Conservation (phyloP, 2,329 filamentous ascomycete genomes). For the Alternaria rosae region DNA sequence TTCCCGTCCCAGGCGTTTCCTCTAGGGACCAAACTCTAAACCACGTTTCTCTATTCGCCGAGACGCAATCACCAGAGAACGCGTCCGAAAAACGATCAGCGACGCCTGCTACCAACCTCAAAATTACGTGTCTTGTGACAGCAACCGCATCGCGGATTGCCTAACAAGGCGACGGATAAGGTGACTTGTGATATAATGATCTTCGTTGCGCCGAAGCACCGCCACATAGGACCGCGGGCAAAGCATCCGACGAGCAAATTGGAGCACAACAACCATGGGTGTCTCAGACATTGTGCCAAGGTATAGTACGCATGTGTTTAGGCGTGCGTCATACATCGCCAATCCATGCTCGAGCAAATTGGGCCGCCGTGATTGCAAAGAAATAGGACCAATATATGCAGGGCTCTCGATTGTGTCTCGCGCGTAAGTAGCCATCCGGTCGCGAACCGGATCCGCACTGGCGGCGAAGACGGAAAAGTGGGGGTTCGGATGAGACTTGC, state of each 20-base stretch:
- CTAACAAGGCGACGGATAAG: not conserved
- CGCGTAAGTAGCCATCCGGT: slow-evolving; percentile 1
- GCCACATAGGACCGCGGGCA: slow-evolving; percentile 4
- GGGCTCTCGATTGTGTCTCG: slow-evolving; percentile 3
- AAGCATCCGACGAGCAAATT: slow-evolving; percentile 1
- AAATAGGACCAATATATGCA: slow-evolving; percentile 6
- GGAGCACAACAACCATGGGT: not conserved
- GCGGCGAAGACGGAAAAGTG: slow-evolving; percentile 9
- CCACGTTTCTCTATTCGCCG: slow-evolving; percentile 6
- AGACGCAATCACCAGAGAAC: not conserved
- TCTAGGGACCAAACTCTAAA: slow-evolving; percentile 13
- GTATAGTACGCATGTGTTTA: not conserved
- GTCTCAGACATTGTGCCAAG: not conserved
- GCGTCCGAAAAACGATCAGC: not conserved
- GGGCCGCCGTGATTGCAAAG: slow-evolving; percentile 1
- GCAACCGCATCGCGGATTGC: not conserved
- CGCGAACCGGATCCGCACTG: slow-evolving; percentile 17
- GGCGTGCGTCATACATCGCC: not conserved
- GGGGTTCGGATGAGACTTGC: not conserved
- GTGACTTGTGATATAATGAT: slow-evolving; percentile 5
- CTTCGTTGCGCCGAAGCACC: slow-evolving; percentile 11
- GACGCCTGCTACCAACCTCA: not conserved
- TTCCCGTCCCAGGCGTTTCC: slow-evolving; percentile 9
- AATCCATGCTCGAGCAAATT: not conserved
- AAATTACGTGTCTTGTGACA: not conserved